These are phyloP conservation scores for Diaporthe sp. DNA, from an alignment of 2,329 filamentous ascomycete species.

Conservation along the genomic window DNA sequence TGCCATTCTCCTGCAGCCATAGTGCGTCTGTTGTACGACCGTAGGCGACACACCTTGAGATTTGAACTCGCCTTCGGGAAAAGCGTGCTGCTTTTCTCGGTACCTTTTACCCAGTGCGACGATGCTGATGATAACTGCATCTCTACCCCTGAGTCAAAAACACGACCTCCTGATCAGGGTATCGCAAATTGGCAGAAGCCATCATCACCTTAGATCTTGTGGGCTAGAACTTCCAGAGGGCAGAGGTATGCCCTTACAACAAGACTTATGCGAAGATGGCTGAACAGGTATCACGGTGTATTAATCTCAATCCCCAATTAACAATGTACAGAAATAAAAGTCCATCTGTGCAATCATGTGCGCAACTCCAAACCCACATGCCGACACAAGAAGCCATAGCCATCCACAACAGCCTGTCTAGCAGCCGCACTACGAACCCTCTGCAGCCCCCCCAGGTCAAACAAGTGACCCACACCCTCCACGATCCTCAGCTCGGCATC, in stretches of 20 bases:
- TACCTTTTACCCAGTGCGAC: neutral
- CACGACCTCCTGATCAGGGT: neutral
- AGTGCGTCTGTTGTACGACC: too few relatives aligned
- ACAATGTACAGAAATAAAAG: neutral
- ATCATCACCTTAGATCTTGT: neutral
- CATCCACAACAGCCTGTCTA: conserved; percentile 11
- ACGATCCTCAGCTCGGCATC: conserved; percentile 23
- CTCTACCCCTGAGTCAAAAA: neutral
- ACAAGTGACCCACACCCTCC: conserved; percentile 28
- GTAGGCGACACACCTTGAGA: neutral
- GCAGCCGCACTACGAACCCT: conserved; percentile 4
- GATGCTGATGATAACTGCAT: neutral
- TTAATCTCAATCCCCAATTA: neutral
- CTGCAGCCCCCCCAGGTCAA: conserved; percentile 26
- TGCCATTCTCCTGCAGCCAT: neutral
- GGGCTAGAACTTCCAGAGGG: neutral
- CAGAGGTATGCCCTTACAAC: neutral
- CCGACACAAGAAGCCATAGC: conserved; percentile 4
- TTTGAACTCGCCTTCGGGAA: neutral
- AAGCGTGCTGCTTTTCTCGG: neutral
- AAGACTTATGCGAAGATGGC: neutral
- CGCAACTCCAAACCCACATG: conserved; percentile 14
- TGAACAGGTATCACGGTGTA: neutral
- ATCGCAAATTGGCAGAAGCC: neutral
- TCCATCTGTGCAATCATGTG: neutral